These are phyloP conservation scores for Lodderomyces theae DNA, from an alignment of 1,139 yeast species.

Conservation along the genomic window DNA sequence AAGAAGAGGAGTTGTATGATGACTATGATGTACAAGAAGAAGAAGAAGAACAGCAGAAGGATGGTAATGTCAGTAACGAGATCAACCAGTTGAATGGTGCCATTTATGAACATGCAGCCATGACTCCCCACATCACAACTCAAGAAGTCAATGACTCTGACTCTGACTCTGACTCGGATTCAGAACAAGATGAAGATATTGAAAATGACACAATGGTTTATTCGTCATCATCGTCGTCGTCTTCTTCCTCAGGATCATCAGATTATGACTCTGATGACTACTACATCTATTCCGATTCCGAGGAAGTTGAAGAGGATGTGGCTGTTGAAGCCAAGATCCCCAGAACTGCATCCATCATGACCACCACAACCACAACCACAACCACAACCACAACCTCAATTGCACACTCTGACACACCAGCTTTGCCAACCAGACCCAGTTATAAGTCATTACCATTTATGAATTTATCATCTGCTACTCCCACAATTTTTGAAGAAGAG, in stretches of 20 bases:
- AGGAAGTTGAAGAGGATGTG: constrained; percentile 18
- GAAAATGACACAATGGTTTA: not conserved
- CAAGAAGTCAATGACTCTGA: constrained; percentile 6
- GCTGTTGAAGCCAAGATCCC: constrained; percentile 12
- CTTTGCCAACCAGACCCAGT: constrained; percentile 7
- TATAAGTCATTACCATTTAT: constrained; percentile 26
- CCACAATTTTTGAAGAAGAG: constrained; percentile 26
- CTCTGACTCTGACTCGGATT: constrained; percentile 4
- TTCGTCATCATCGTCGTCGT: constrained; percentile 5
- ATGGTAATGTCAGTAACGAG: constrained; percentile 5
- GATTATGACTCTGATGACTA: constrained; percentile 28
- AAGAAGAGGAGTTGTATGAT: constrained; percentile 11
- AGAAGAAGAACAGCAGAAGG: constrained; percentile 14
- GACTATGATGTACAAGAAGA: constrained; percentile 13
- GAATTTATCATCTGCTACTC: constrained; percentile 20
- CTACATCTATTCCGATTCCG: constrained; percentile 29
- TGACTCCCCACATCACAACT: constrained; percentile 3
- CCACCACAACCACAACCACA: not conserved
- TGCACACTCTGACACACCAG: no score
- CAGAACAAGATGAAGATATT: constrained; percentile 3
- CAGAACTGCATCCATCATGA: constrained; percentile 6
- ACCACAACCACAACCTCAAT: not conserved
- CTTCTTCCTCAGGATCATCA: constrained; percentile 1
- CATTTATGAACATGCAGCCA: constrained; percentile 2
- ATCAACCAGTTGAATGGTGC: constrained; percentile 6